phyloP scores from a whole-genome alignment of 495 filamentous ascomycete species.

The Darksidea phi region DNA sequence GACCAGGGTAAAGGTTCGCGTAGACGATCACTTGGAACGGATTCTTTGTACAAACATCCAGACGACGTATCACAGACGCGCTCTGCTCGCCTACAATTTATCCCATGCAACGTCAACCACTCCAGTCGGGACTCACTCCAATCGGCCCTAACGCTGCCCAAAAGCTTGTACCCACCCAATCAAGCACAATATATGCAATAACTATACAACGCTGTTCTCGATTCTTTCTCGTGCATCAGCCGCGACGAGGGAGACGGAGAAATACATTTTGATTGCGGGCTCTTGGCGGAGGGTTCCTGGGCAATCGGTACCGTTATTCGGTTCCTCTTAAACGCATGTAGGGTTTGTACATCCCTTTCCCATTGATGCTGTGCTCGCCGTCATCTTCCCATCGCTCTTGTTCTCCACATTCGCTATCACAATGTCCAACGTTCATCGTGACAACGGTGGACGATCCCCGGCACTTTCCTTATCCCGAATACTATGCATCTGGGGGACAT shows the following conservation, averaged over 20 bases:
- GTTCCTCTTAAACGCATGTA: constrained; percentile 22
- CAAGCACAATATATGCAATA: constrained; percentile 31
- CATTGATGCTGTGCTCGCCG: constrained; percentile 7
- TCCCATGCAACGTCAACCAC: constrained; percentile 31
- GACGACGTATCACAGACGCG: constrained; percentile 22
- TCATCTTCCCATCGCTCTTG: constrained; percentile 2
- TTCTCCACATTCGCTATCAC: constrained; percentile 1
- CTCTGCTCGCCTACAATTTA: constrained; percentile 30
- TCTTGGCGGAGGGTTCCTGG: constrained; percentile 8
- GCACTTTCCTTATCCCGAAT: constrained; percentile 19
- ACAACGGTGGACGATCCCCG: not conserved
- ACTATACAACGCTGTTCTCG: constrained; percentile 27
- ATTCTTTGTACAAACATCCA: constrained; percentile 14
- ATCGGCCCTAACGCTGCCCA: constrained; percentile 18
- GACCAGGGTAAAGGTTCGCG: constrained; percentile 9
- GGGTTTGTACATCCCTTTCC: constrained; percentile 9
- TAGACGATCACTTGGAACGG: constrained; percentile 1
- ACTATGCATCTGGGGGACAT: constrained; percentile 26
- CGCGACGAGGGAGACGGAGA: constrained; percentile 28
- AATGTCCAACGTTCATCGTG: constrained; percentile 4
- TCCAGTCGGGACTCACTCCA: constrained; percentile 23
- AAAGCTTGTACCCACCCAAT: constrained; percentile 27
- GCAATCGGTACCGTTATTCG: constrained; percentile 9
- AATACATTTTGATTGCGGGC: constrained; percentile 28
- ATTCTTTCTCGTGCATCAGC: constrained; percentile 23